Conservation (phyloP, 1,284 basidiomycete genomes). For the Rhizoctonia solani region DNA sequence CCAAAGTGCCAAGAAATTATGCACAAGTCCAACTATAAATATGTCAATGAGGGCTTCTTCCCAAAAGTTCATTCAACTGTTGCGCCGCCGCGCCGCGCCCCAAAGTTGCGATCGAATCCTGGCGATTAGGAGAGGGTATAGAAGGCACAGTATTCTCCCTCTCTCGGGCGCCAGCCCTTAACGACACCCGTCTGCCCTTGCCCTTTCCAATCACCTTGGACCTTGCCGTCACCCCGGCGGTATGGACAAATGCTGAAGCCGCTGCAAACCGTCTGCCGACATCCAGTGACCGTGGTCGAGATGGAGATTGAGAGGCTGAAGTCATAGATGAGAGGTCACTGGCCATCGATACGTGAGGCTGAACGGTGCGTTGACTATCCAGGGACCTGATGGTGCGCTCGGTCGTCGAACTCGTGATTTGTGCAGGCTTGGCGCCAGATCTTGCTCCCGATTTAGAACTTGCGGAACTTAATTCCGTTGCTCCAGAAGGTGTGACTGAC, state of each 20-base stretch:
- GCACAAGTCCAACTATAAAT: too few species aligned
- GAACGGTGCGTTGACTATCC: constrained; percentile 24
- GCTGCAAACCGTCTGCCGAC: constrained; percentile 14
- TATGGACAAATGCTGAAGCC: constrained; percentile 24
- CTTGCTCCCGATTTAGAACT: background rate
- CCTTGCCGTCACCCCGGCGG: constrained; percentile 19
- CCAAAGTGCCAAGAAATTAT: too few species aligned
- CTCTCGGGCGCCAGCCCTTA: constrained; percentile 55
- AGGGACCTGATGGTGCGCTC: constrained; percentile 15
- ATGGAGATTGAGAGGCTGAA: background rate
- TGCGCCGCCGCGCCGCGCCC: constrained; percentile 47
- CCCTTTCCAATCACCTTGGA: constrained; percentile 21
- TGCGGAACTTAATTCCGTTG: background rate
- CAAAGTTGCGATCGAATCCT: constrained; percentile 38
- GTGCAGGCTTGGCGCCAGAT: background rate
- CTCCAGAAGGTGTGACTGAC: background rate
- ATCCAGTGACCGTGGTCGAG: constrained; percentile 28
- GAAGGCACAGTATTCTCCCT: constrained; percentile 17
- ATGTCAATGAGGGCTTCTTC: constrained; percentile 39
- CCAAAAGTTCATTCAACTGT: constrained; percentile 49
- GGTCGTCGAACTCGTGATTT: constrained; percentile 4
- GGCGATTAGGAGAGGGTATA: background rate
- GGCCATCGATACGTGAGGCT: background rate
- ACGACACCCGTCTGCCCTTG: constrained; percentile 56
- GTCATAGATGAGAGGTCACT: constrained; percentile 12